Base-by-base conservation (phyloP, 2,329 filamentous ascomycete genomes). In the Harringtonia aguacate region DNA sequence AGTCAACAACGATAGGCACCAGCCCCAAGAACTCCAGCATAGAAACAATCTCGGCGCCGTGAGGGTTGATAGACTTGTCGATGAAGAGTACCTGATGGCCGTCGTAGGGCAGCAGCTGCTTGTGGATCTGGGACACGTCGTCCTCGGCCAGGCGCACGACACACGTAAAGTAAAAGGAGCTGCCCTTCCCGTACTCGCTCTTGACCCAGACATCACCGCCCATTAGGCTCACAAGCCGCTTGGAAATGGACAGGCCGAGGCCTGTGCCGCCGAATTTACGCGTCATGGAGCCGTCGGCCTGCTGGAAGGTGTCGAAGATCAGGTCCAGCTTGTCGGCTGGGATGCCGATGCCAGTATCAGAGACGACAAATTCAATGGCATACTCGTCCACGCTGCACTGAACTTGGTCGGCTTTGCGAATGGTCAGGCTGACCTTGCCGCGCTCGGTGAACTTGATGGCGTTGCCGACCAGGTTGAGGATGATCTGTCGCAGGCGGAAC, bases 391-490 rank as follows among this genome's bases (percentile, higher is more conserved):
- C 6, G 41, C 34, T 27, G 45, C 45, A 52, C 35, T 79, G 72
- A 39, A 81, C 75, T 39, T 80, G 73, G 49, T 77, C 71, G 27
- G 85, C 68, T 57, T 77, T 72, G 53, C 81, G 80, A 54, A 97
- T 95, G n/a, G 84, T 88, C 43, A 97, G 78, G 61, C 89, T 94
- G 55, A 98, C 92, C 61, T 95, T 88, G 49, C 92, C 92, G 56
- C 94, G 84, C 63, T 97, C 90, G 4, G 92, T 97, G 62, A 98
- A 98, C 61, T 98, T 98, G 72, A 98, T 95, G 44, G 92, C 90
- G 57, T 98, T 98, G 58, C 92, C 92, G 43, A 97, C 90, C 45
- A 98, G 70, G 64, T 98, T 98, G 46, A 97, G 75, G 50, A 97
- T 95, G 55, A 98, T 94, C 65, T 98, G 92, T 50, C 90, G 81